Evolutionary conservation across 148 eudicot species (phyloP).

Genomic region (Rhododendron griersonianum): DNA sequence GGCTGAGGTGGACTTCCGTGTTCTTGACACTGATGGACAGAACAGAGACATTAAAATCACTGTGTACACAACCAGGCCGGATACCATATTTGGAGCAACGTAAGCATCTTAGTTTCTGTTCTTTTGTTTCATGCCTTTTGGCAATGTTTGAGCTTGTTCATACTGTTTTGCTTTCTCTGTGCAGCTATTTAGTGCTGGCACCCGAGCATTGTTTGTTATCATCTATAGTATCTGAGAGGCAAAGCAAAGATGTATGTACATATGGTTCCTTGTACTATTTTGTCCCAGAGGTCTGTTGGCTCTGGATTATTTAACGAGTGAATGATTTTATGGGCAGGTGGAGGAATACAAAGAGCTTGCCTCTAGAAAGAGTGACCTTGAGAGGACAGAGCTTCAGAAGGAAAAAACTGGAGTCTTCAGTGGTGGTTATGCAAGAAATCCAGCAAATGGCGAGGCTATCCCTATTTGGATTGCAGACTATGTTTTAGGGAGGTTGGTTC

Average conservation of each 20-base stretch:
- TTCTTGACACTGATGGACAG: conserved; percentile 45
- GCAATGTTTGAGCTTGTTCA: conserved; percentile 7
- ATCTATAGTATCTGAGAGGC: conserved; percentile 57
- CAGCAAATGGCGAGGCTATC: conserved; percentile 65
- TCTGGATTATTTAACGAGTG: neutral
- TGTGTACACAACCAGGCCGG: conserved; percentile 91
- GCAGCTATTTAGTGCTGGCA: conserved; percentile 93
- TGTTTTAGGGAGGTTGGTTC: conserved; percentile 78
- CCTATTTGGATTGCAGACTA: conserved; percentile 98
- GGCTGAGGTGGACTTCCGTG: conserved; percentile 73
- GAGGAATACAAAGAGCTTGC: conserved; percentile 85
- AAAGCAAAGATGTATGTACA: conserved; percentile 51
- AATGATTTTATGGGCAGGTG: conserved; percentile 40
- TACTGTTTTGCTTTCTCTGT: conserved; percentile 21
- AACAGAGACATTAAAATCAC: conserved; percentile 49
- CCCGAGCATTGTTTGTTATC: conserved; percentile 80
- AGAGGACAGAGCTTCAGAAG: conserved; percentile 96
- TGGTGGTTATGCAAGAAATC: conserved; percentile 84
- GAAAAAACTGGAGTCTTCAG: conserved; percentile 93
- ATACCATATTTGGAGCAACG: conserved; percentile 98
- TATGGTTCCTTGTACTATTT: conserved; percentile 9
- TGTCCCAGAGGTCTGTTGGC: neutral
- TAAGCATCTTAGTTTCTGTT: conserved; percentile 22
- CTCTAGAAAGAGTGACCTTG: conserved; percentile 88
- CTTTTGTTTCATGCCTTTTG: conserved; percentile 8